A percentile compares a stretch with the other conserved stretches of the same genome.
Evolutionary conservation across 1,284 basidiomycete genomes (phyloP).

Genomic region (Pholiota adiposa): DNA sequence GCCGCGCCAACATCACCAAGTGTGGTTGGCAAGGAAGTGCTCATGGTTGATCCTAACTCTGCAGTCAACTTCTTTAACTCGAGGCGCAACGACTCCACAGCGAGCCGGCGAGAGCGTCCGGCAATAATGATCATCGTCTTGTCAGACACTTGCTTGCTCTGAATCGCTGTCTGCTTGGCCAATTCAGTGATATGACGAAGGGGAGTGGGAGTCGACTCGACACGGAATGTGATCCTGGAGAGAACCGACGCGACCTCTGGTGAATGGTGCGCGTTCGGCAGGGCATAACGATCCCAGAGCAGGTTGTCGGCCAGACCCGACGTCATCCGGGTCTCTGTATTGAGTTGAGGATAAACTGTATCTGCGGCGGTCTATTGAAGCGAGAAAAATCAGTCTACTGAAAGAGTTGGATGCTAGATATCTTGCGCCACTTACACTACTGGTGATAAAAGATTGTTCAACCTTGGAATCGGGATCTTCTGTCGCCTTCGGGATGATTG

Average conservation of each 20-base stretch:
- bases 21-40: constrained; percentile 70
- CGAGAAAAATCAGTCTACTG: background rate
- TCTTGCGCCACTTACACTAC: background rate
- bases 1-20: constrained; percentile 76
- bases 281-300: constrained; percentile 62
- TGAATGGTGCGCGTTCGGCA: constrained; percentile 25
- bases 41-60: constrained; percentile 46
- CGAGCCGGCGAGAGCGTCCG: constrained; percentile 78
- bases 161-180: constrained; percentile 29
- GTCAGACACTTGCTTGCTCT: constrained; percentile 23
- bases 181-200: constrained; percentile 58
- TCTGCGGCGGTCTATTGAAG: constrained; percentile 48
- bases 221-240: constrained; percentile 60
- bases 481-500: background rate
- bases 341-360: constrained; percentile 66
- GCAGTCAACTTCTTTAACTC: constrained; percentile 65
- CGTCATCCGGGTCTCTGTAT: constrained; percentile 61
- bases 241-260: constrained; percentile 37
- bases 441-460: background rate
- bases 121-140: constrained; percentile 63
- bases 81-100: constrained; percentile 51
- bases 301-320: constrained; percentile 78
- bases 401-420: background rate
- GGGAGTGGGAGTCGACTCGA: constrained; percentile 49
- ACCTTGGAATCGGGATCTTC: background rate